Evolutionary conservation across 2,329 filamentous ascomycete genomes (phyloP), one percentile per base, ranked within the genome.

Genomic region (Akanthomyces muscarius): DNA sequence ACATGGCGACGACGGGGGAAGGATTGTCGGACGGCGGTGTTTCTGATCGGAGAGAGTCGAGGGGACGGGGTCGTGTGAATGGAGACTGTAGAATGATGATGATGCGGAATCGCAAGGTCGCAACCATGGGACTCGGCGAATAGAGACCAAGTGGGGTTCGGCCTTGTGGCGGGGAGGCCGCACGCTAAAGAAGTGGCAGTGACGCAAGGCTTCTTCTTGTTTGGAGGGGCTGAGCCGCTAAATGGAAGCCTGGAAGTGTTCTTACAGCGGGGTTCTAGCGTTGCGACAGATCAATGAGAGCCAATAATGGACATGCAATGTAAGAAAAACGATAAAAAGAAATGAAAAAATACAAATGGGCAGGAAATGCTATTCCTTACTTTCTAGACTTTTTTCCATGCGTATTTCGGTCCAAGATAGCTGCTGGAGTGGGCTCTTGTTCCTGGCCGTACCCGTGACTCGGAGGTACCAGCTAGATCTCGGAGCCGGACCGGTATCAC

Each of bases 1-100:
- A 82, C 84, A 86, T 86, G 63, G 64, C 78, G 73, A 65, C 21
- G 38, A 4, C 8, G 28, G 28, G 11, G 11, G 18, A 10, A 16
- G 28, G 18, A n/a, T 6, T n/a, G 16, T 21, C 23, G 13, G 4
- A 16, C 4, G 38, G 47, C 8, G 33, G 8, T 11, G 28, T 28
- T 21, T n/a, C 2, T 41, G 23, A 16, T 6, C 1, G 16, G 10
- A 3, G 30, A 45, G 36, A 5, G 54, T 16, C 7, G 42, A 8
- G 44, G 44, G 4, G 4, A 14, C 8, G 5, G n/a, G 8, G 33
- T 6, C 33, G 36, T 10, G 33, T 25, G 6, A 4, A 7, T n/a
- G 21, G 21, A 21, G 5, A 6, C 7, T 2, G 21, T 18, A 21
- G n/a, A 3, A 42, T 11, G 52, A 50, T 21, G 45, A 23, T 50